These are phyloP conservation scores for Drechslera avenae DNA, from an alignment of 2,329 filamentous ascomycete genomes.

Conservation along the genomic window DNA sequence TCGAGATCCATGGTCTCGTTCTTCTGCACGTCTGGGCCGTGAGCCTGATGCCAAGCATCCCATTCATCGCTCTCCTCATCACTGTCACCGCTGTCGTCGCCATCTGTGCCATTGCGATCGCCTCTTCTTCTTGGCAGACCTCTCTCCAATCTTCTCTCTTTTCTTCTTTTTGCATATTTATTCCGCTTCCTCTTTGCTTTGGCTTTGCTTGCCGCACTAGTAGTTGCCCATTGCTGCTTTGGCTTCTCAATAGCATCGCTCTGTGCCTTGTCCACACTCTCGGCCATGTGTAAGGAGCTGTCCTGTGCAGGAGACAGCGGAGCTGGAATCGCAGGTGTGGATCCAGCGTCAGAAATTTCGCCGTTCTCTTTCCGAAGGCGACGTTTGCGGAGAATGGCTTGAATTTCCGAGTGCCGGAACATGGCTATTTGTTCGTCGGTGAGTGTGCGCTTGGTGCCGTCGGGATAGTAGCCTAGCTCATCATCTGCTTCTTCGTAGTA, in stretches of 20 bases:
- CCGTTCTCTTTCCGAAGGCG: slow-evolving; percentile 29
- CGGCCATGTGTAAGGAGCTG: slow-evolving; percentile 1
- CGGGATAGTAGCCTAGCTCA: slow-evolving; percentile 79
- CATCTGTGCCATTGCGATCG: slow-evolving; percentile 12
- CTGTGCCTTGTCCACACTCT: slow-evolving; percentile 17
- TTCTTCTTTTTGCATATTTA: slow-evolving; percentile 34
- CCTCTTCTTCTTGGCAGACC: slow-evolving; percentile 14
- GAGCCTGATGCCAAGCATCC: slow-evolving; percentile 53
- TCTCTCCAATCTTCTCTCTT: slow-evolving; percentile 24
- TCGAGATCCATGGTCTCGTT: slow-evolving; percentile 52
- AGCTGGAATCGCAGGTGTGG: neutral
- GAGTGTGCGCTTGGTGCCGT: slow-evolving; percentile 85
- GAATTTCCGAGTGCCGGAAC: slow-evolving; percentile 86
- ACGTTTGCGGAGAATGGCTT: slow-evolving; percentile 62
- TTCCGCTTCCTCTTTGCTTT: slow-evolving; percentile 32
- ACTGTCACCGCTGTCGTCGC: slow-evolving; percentile 30
- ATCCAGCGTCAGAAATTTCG: slow-evolving; percentile 18
- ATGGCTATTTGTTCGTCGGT: slow-evolving; percentile 91
- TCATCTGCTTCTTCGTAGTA: slow-evolving; percentile 61
- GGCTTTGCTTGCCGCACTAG: slow-evolving; percentile 31
- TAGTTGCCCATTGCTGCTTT: slow-evolving; percentile 36
- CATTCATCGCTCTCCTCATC: slow-evolving; percentile 47
- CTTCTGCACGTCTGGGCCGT: slow-evolving; percentile 52
- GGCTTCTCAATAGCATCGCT: slow-evolving; percentile 23
- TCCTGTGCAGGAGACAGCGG: slow-evolving; percentile 1